Conservation (phyloP, 2,329 filamentous ascomycete genomes). For the Ophiocordyceps polyrhachis-furcata region DNA sequence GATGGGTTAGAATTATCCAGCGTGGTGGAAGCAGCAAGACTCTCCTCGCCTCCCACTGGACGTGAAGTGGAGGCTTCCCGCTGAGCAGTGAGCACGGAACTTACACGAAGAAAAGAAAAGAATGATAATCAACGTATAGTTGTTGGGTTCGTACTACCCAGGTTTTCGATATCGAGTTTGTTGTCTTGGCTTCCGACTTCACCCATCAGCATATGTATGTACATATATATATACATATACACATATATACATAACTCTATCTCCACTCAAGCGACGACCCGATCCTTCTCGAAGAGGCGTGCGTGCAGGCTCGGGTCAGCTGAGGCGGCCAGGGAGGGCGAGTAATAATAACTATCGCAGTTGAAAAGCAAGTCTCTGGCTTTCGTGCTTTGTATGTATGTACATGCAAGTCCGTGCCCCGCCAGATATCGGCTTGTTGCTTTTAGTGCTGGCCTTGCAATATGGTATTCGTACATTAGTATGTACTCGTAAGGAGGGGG, state of each 20-base stretch:
- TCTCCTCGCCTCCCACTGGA: background rate
- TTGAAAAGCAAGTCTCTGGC: background rate
- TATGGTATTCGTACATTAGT: background rate
- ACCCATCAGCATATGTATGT: background rate
- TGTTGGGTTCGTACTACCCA: background rate
- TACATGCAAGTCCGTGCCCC: background rate
- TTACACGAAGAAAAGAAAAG: no score
- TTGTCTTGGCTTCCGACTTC: background rate
- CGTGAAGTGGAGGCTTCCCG: no score
- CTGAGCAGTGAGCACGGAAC: no score
- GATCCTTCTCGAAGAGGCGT: background rate
- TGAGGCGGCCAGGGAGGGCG: background rate
- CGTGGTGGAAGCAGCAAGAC: background rate
- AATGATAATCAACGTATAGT: no score
- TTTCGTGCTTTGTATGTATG: background rate
- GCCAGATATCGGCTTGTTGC: background rate
- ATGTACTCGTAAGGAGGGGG: background rate
- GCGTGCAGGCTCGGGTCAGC: background rate
- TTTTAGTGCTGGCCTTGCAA: background rate
- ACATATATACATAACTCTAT: no score
- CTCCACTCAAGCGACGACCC: background rate
- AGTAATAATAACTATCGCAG: background rate
- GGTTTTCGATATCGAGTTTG: background rate
- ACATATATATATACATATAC: no score
- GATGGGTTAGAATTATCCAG: no score